Percentiles rank a stretch among this genome's conserved stretches.
phyloP scores from a whole-genome alignment of 345 rosid species.

The Boechera retrofracta region DNA sequence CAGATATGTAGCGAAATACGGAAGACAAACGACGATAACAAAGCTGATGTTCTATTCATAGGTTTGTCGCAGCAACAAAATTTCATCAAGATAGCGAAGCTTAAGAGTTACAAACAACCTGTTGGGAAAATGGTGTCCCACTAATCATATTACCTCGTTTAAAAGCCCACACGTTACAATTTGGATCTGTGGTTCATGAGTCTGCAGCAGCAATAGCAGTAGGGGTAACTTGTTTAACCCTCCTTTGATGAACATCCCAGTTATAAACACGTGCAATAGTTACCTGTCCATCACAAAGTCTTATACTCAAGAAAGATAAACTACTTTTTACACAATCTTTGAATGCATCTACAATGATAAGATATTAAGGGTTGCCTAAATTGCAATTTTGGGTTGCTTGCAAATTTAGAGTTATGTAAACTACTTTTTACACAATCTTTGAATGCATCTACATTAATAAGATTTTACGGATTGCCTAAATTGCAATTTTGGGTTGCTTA shows the following conservation, averaged over 20 bases:
- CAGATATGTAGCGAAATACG: neutral
- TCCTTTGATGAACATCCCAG: constrained; percentile 93
- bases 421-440: neutral
- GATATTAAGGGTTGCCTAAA: neutral
- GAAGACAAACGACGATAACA: constrained; percentile 27
- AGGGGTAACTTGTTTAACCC: constrained; percentile 59
- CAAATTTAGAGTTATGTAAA: neutral
- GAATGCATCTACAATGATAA: neutral
- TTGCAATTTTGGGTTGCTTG: neutral
- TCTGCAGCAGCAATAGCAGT: constrained; percentile 52
- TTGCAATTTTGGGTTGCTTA: neutral
- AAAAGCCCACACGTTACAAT: neutral
- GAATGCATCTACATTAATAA: neutral
- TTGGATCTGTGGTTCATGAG: constrained; percentile 41
- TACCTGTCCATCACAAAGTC: constrained; percentile 55
- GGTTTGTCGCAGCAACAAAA: constrained; percentile 22
- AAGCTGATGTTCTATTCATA: constrained; percentile 28
- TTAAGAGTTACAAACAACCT: constrained; percentile 11
- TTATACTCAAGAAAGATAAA: constrained; percentile 3
- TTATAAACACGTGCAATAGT: constrained; percentile 85
- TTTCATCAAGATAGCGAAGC: constrained; percentile 21
- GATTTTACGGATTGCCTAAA: neutral
- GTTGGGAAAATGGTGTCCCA: neutral
- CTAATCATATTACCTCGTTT: constrained; percentile 22
- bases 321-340: constrained; percentile 1